Conservation (phyloP, 805 yeast genomes). For the Suhomyces sp. region DNA sequence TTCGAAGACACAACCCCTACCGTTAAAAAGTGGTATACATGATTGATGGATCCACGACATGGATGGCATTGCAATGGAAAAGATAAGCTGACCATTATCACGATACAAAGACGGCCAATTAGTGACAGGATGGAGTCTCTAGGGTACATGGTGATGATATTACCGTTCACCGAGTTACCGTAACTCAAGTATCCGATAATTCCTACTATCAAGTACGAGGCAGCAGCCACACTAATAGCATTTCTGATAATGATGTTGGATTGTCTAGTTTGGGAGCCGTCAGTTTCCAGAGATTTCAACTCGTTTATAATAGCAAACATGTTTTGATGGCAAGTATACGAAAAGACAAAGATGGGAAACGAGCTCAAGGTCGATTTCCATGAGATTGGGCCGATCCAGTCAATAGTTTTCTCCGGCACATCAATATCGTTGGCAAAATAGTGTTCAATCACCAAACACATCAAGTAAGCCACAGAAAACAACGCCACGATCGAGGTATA, state of each 20-base stretch:
- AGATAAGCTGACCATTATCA: slow-evolving; percentile 70
- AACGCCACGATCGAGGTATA: slow-evolving; percentile 71
- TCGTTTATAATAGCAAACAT: slow-evolving; percentile 76
- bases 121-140: slow-evolving; percentile 45
- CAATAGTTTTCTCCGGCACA: slow-evolving; percentile 14
- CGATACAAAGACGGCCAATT: slow-evolving; percentile 60
- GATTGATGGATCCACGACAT: slow-evolving; percentile 68
- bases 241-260: slow-evolving; percentile 51
- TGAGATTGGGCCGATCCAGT: slow-evolving; percentile 40
- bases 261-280: slow-evolving; percentile 42
- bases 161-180: slow-evolving; percentile 64
- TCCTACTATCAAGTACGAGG: slow-evolving; percentile 62
- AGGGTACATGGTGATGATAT: slow-evolving; percentile 67
- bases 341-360: slow-evolving; percentile 73
- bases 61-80: slow-evolving; percentile 83
- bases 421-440: slow-evolving; percentile 32
- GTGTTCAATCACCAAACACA: slow-evolving; percentile 52
- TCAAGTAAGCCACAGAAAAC: slow-evolving; percentile 60
- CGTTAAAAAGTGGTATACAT: slow-evolving; percentile 51
- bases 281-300: slow-evolving; percentile 37
- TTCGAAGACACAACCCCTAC: slow-evolving; percentile 28
- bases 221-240: slow-evolving; percentile 53
- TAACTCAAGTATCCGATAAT: slow-evolving; percentile 69
- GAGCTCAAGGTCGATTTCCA: slow-evolving; percentile 49
- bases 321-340: slow-evolving; percentile 80